Evolutionary conservation across 129 eudicot species (phyloP), one percentile per base, ranked within the genome.

Genomic region (Apium graveolens): DNA sequence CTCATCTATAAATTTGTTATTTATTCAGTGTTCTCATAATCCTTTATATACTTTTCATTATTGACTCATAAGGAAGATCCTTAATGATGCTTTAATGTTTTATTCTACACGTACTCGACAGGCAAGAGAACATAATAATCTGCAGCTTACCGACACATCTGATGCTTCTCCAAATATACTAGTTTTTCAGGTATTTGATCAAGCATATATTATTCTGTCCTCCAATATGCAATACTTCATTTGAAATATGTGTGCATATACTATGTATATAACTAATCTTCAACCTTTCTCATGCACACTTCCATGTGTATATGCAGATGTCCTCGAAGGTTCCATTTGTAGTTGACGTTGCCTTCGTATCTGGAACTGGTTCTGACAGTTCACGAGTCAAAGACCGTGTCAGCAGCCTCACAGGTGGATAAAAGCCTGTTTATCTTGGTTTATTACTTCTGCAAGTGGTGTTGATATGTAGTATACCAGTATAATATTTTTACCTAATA

Each of bases 91-190:
- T 34, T 78, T 78, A 14, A 41, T 68, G 14, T 73, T 14, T 43
- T 13, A 41, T 26, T 41, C 55, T 73, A 32, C 13, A 39, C 76
- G 13, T 74, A 79, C 80, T 81, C 29, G 39, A 71, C 79, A 95
- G 99, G 92, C 85, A 51, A 92, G 91, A 84, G 84, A 51, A 75
- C 78, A 81, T 81, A 88, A 91, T 27, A 90, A 85, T 57, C 81
- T 96, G 79, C 91, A 96, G 87, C 99, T 96, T 82, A 88, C 97
- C 49, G 95, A 92, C 73, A 82, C 90, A 66, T 86, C 92, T 80
- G 95, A 85, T 44, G 76, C 81, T 82, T 87, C 96, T 85, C 81
- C 97, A 20, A 96, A 92, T 82, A 86, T 96, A 80, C 82, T 92
- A 75, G 97, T 96, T 45, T 96, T 92, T 80, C 99, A 96, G 97